Conservation (phyloP, 371 early-diverging fungal genomes). For the Syncephalastrum sp. region DNA sequence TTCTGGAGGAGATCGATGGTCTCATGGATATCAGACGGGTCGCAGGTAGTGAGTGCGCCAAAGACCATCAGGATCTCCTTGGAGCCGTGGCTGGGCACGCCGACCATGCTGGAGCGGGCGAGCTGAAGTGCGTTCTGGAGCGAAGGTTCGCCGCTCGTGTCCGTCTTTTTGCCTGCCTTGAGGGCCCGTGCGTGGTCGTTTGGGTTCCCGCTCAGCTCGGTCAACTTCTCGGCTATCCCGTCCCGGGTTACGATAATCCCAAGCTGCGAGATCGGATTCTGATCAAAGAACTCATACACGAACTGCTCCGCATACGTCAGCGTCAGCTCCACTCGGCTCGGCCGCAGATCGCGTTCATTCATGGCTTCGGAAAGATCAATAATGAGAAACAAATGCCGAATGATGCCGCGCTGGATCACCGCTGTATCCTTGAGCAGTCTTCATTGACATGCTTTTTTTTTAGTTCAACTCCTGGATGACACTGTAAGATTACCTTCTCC, state of each 20-base stretch:
- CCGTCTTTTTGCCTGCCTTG: conserved; percentile 64
- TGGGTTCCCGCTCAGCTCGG: conserved; percentile 83
- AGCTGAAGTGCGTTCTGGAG: conserved; percentile 90
- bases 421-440: conserved; percentile 73
- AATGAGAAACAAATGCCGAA: conserved; percentile 83
- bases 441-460: not conserved
- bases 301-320: conserved; percentile 71
- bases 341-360: conserved; percentile 83
- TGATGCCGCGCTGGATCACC: conserved; percentile 91
- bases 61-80: conserved; percentile 84
- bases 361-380: conserved; percentile 85
- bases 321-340: conserved; percentile 75
- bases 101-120: conserved; percentile 65
- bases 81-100: conserved; percentile 91
- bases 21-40: conserved; percentile 87
- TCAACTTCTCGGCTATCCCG: conserved; percentile 83
- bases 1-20: conserved; percentile 69
- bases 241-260: conserved; percentile 87
- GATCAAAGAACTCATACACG: conserved; percentile 89
- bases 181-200: conserved; percentile 73
- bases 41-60: conserved; percentile 89
- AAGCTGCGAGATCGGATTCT: conserved; percentile 92
- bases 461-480: not conserved
- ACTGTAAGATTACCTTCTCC: conserved; percentile 54
- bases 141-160: conserved; percentile 87